Evolutionary conservation across 75 land plant genomes (phyloP).

Genomic region (Larix kaempferi): DNA sequence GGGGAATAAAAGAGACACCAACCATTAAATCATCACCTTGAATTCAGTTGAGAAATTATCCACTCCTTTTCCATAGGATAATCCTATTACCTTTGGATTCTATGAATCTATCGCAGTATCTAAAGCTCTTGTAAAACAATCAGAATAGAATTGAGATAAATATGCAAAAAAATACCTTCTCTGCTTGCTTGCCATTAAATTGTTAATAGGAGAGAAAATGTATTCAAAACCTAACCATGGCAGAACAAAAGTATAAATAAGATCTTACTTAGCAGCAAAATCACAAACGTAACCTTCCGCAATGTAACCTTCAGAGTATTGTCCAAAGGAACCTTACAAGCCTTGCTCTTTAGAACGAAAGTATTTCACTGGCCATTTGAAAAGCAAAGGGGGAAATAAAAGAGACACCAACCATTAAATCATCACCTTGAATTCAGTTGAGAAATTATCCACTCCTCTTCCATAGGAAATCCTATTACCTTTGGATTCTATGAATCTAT

Average conservation of each 20-base stretch:
- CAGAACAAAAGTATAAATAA: not conserved
- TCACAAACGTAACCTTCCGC: not conserved
- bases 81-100: not conserved
- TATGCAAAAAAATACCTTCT: not conserved
- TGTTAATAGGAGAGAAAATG: not conserved
- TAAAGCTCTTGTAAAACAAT: not conserved
- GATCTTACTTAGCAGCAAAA: not conserved
- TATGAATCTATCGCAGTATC: not conserved
- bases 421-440: slow-evolving; percentile 6
- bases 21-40: slow-evolving; percentile 8
- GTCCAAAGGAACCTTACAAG: not conserved
- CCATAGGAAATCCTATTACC: not conserved
- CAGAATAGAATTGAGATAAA: not conserved
- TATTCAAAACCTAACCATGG: not conserved
- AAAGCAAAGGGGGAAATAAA: not conserved
- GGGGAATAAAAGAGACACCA: not conserved
- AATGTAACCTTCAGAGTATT: not conserved
- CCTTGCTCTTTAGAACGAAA: slow-evolving; percentile 2
- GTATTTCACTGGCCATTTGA: not conserved
- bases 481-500: not conserved
- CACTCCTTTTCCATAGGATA: not conserved
- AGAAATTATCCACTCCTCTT: slow-evolving; percentile 4
- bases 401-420: slow-evolving; percentile 5
- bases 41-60: slow-evolving; percentile 3
- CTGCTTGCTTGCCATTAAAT: not conserved